Conservation (phyloP, 1,139 yeast genomes). For the Taphrina communis region DNA sequence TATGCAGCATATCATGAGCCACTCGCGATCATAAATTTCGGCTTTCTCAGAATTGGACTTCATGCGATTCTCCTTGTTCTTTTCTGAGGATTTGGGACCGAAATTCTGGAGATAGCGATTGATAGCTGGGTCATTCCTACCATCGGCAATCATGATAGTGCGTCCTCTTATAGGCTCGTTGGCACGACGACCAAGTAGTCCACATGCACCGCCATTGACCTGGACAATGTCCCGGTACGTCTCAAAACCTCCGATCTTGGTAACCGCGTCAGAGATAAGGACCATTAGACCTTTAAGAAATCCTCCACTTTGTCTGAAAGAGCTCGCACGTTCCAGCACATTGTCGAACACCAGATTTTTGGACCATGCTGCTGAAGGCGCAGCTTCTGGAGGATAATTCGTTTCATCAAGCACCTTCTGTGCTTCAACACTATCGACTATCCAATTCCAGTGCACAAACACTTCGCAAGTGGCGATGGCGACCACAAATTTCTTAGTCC, state of each 20-base stretch:
- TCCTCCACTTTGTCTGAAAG: constrained; percentile 49
- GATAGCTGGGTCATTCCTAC: constrained; percentile 26
- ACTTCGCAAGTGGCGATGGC: constrained; percentile 52
- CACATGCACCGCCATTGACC: constrained; percentile 64
- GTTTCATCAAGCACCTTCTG: constrained; percentile 20
- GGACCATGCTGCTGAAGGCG: constrained; percentile 30
- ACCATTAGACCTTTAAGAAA: constrained; percentile 58
- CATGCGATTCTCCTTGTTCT: constrained; percentile 14
- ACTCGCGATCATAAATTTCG: constrained; percentile 30
- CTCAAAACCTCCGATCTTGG: constrained; percentile 63
- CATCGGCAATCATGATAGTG: constrained; percentile 29
- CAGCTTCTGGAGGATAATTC: constrained; percentile 17
- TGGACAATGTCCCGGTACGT: constrained; percentile 63
- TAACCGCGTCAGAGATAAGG: constrained; percentile 66
- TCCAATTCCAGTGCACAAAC: constrained; percentile 39
- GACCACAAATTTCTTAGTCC: constrained; percentile 83
- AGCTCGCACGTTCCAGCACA: constrained; percentile 50
- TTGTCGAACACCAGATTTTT: constrained; percentile 49
- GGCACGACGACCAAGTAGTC: constrained; percentile 28
- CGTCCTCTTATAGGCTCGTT: background rate
- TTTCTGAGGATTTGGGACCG: background rate
- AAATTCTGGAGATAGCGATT: background rate
- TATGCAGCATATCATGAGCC: constrained; percentile 38
- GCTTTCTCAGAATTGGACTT: background rate
- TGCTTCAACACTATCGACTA: constrained; percentile 19